Evolutionary conservation across 2,329 filamentous ascomycete species (phyloP), one percentile per base, ranked within the genome.

Genomic region (Pestalotiopsis sp.): DNA sequence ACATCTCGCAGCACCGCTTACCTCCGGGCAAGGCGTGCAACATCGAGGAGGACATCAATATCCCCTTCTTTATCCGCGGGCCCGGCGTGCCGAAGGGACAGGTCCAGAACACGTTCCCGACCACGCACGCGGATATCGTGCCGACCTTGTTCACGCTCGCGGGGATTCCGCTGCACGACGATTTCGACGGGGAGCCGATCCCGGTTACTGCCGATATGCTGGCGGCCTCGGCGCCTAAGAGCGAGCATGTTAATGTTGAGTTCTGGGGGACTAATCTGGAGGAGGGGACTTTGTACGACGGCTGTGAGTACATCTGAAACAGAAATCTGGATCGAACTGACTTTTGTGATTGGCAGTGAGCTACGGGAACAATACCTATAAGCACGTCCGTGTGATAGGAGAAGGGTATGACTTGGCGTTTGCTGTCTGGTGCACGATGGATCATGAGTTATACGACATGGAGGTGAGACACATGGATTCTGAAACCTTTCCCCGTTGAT

Each of bases 391-490:
- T 13, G 69, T 85, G 0, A 73, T 83, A 3, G 64, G 69, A n/a
- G 41, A 66, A 1, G 17, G 25, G 2, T 66, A 23, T 5, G 25
- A 66, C 38, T 56, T 60, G 7, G 38, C 14, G 3, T 66, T 60
- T 72, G 85, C 88, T 0, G 88, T 91, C 0, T 93, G 90, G 90
- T 93, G 91, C 74, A 91, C 80, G 13, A 88, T 88, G 62, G 89
- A 92, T 74, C 86, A 88, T 66, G 90, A 92, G 75, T 82, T 91
- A 2, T 93, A 92, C 74, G 84, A 92, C 70, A 73, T 91, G 52
- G 85, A 82, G 73, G 88, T 87, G 75, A 68, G 17, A 80, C 17
- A 27, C 13, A 52, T 3, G 1, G 6, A 52, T 20, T n/a, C n/a
- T 13, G 12, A 23, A 17, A 14, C 7, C 3, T 14, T 2, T 52